These are phyloP conservation scores for Fusarium avenaceum DNA, from an alignment of 2,329 filamentous ascomycete genomes.

Conservation along the genomic window DNA sequence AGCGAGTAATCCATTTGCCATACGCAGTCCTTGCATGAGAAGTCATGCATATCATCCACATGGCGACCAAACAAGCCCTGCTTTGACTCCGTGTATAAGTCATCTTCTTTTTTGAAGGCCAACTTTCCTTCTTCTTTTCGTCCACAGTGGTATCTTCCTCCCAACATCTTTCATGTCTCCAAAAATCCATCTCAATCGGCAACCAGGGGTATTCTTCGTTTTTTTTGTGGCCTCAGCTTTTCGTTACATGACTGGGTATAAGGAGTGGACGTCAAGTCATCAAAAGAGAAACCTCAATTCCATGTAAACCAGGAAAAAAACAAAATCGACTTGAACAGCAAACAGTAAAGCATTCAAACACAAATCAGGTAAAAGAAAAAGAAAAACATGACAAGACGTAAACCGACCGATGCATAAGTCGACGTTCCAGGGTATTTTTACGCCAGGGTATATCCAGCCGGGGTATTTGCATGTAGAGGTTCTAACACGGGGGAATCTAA, in stretches of 20 bases:
- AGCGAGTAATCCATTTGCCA: slow-evolving; percentile 36
- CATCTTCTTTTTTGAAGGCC: slow-evolving; percentile 33
- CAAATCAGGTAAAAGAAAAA: slow-evolving; percentile 28
- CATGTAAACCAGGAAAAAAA: slow-evolving; percentile 44
- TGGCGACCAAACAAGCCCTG: slow-evolving; percentile 40
- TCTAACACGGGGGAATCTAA: slow-evolving; percentile 71
- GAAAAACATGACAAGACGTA: slow-evolving; percentile 53
- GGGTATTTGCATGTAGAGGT: slow-evolving; percentile 68
- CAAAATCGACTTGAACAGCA: slow-evolving; percentile 36
- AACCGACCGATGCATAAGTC: slow-evolving; percentile 64
- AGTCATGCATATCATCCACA: slow-evolving; percentile 31
- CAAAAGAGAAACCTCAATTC: slow-evolving; percentile 51
- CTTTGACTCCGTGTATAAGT: slow-evolving; percentile 45
- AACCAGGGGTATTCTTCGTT: slow-evolving; percentile 54
- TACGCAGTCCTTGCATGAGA: slow-evolving; percentile 20
- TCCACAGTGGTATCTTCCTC: slow-evolving; percentile 48
- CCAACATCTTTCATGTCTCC: slow-evolving; percentile 43
- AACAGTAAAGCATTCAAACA: slow-evolving; percentile 35
- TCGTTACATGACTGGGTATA: slow-evolving; percentile 55
- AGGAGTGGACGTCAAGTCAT: slow-evolving; percentile 53
- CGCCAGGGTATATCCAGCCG: slow-evolving; percentile 77
- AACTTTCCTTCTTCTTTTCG: slow-evolving; percentile 44
- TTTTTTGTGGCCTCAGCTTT: slow-evolving; percentile 50
- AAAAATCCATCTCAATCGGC: slow-evolving; percentile 43
- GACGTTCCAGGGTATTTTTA: slow-evolving; percentile 67